These are phyloP conservation scores for Fusarium marasasianum DNA, from an alignment of 2,329 filamentous ascomycete genomes.

Conservation along the genomic window DNA sequence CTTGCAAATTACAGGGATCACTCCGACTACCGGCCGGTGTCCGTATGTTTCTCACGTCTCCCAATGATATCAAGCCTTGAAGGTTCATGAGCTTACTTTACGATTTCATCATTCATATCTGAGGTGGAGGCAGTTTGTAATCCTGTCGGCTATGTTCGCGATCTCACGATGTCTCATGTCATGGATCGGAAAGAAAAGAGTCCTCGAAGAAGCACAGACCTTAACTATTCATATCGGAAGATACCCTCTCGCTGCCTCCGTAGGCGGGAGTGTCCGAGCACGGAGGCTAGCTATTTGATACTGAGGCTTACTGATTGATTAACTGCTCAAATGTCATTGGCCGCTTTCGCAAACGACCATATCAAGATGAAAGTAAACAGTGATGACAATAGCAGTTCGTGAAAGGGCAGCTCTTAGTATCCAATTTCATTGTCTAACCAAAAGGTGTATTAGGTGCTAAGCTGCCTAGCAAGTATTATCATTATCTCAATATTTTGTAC, in stretches of 20 bases:
- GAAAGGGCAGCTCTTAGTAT: background rate
- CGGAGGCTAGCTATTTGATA: slow-evolving; percentile 19
- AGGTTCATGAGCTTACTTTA: slow-evolving; percentile 17
- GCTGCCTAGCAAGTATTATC: slow-evolving; percentile 25
- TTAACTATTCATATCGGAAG: background rate
- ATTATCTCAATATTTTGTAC: slow-evolving; percentile 23
- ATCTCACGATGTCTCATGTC: background rate
- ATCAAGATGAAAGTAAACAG: background rate
- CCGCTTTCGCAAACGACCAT: background rate
- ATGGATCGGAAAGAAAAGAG: background rate
- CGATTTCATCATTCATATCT: slow-evolving; percentile 30
- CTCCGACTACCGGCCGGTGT: slow-evolving; percentile 44
- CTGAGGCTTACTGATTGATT: slow-evolving; percentile 41
- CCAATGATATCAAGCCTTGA: background rate
- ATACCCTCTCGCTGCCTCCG: slow-evolving; percentile 26
- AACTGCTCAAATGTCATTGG: slow-evolving; percentile 34
- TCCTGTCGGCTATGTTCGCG: slow-evolving; percentile 3
- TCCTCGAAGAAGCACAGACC: slow-evolving; percentile 1
- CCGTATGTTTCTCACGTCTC: slow-evolving; percentile 19
- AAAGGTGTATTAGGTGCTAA: slow-evolving; percentile 11
- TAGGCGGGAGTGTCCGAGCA: slow-evolving; percentile 27
- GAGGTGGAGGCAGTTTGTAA: slow-evolving; percentile 27
- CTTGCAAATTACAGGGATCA: slow-evolving; percentile 1
- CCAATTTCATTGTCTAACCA: slow-evolving; percentile 13
- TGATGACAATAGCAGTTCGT: background rate